Evolutionary conservation across 345 rosid genomes (phyloP).

Genomic region (Hirschfeldia incana): DNA sequence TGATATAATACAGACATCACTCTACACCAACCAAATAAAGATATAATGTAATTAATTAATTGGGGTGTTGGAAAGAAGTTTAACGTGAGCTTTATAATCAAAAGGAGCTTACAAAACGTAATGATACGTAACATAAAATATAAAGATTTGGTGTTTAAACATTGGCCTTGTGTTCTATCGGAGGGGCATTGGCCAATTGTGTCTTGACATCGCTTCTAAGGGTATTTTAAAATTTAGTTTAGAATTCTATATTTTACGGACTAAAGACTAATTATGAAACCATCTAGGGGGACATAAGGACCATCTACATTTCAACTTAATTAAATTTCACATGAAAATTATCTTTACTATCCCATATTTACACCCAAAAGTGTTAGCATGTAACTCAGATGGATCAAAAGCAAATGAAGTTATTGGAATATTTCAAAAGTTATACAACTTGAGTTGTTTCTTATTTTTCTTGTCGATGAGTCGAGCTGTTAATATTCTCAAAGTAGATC

Average conservation of each 20-base stretch:
- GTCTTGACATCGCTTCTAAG: slow-evolving; percentile 28
- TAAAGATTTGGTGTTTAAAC: slow-evolving; percentile 28
- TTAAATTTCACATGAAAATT: too few species aligned
- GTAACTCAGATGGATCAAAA: neutral
- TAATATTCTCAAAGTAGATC: slow-evolving; percentile 3
- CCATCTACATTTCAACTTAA: too few species aligned
- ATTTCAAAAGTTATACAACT: neutral
- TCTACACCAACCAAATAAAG: neutral
- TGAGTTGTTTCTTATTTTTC: slow-evolving; percentile 16
- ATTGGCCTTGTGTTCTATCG: slow-evolving; percentile 25
- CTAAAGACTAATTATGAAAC: slow-evolving; percentile 13
- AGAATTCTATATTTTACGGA: neutral
- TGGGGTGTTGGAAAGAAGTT: slow-evolving; percentile 1
- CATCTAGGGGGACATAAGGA: neutral
- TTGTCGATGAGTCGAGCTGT: slow-evolving; percentile 12
- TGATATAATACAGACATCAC: neutral
- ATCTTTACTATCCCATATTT: too few species aligned
- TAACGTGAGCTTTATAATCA: neutral
- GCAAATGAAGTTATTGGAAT: neutral
- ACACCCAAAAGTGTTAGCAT: neutral
- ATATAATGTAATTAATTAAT: slow-evolving; percentile 7
- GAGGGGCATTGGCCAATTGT: slow-evolving; percentile 13
- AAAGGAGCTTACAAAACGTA: neutral
- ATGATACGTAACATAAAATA: slow-evolving; percentile 21
- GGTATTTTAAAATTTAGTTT: slow-evolving; percentile 7